Percentiles rank a stretch among this genome's conserved stretches.
These are phyloP conservation scores for Stagonosporopsis chrysanthemi DNA, from an alignment of 2,329 filamentous ascomycete species.

Conservation along the genomic window DNA sequence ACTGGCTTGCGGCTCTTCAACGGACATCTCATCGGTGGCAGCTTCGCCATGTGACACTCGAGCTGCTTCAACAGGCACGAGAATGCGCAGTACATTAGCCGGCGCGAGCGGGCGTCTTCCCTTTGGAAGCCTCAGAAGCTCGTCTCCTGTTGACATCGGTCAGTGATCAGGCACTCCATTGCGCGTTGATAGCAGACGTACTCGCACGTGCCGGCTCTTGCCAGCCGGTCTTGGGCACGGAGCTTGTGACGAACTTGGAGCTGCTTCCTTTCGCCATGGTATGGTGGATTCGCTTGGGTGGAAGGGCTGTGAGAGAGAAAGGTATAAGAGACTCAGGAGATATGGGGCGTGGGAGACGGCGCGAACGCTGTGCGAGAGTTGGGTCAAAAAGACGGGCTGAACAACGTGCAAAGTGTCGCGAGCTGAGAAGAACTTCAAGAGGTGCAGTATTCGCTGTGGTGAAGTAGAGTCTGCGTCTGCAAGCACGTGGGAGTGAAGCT, in stretches of 20 bases:
- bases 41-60: neutral
- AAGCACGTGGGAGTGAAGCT: conserved; percentile 1
- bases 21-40: neutral
- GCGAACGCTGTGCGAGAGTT: neutral
- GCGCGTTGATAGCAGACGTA: neutral
- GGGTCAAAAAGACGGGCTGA: neutral
- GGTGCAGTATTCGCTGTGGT: neutral
- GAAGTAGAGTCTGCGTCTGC: neutral
- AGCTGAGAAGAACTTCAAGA: neutral
- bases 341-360: neutral
- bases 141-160: neutral
- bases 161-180: neutral
- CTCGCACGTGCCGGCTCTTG: conserved; percentile 1
- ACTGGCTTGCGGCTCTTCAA: neutral
- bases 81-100: neutral
- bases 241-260: neutral
- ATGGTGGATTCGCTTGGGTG: neutral
- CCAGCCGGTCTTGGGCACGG: conserved; percentile 7
- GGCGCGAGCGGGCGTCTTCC: neutral
- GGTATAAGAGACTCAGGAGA: neutral
- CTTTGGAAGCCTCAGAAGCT: neutral
- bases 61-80: neutral
- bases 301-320: neutral
- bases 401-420: neutral
- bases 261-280: neutral